These are phyloP conservation scores for Myochromella boudieri DNA, from an alignment of 768 basidiomycete species.

Conservation along the genomic window DNA sequence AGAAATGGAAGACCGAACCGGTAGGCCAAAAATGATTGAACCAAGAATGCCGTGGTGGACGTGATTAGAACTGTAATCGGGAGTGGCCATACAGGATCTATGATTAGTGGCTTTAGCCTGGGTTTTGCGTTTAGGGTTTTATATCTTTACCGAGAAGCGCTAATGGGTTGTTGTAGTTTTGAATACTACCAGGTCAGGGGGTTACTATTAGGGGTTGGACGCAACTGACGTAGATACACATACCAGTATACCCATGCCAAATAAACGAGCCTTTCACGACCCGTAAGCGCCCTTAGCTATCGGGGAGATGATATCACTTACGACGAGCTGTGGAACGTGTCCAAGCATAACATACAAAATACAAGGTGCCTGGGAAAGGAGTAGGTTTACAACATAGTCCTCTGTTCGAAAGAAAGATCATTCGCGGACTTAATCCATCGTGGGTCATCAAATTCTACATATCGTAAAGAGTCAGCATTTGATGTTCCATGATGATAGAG, in stretches of 20 bases:
- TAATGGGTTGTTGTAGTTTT: slow-evolving; percentile 18
- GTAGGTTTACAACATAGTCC: no score
- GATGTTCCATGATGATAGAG: not conserved
- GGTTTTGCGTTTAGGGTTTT: no score
- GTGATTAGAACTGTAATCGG: slow-evolving; percentile 14
- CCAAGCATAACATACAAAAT: slow-evolving; percentile 5
- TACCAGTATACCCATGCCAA: slow-evolving; percentile 16
- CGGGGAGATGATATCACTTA: not conserved
- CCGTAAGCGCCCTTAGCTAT: not conserved
- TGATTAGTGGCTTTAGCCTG: no score
- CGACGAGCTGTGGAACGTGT: slow-evolving; percentile 14
- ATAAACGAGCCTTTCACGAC: slow-evolving; percentile 11
- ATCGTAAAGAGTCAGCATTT: not conserved
- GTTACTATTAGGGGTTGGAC: not conserved
- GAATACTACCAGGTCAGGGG: slow-evolving; percentile 17
- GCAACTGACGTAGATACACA: not conserved
- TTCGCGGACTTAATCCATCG: slow-evolving; percentile 11
- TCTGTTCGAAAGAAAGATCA: not conserved
- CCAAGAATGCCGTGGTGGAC: slow-evolving; percentile 17
- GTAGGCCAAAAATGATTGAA: slow-evolving; percentile 19
- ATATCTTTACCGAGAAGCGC: slow-evolving; percentile 13
- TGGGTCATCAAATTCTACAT: slow-evolving; percentile 11
- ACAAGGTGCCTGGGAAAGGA: slow-evolving; percentile 10
- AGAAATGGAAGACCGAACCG: slow-evolving; percentile 7
- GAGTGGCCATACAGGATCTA: slow-evolving; percentile 14